Conservation (phyloP, 805 yeast genomes). For the Yamadazyma phyllophila region DNA sequence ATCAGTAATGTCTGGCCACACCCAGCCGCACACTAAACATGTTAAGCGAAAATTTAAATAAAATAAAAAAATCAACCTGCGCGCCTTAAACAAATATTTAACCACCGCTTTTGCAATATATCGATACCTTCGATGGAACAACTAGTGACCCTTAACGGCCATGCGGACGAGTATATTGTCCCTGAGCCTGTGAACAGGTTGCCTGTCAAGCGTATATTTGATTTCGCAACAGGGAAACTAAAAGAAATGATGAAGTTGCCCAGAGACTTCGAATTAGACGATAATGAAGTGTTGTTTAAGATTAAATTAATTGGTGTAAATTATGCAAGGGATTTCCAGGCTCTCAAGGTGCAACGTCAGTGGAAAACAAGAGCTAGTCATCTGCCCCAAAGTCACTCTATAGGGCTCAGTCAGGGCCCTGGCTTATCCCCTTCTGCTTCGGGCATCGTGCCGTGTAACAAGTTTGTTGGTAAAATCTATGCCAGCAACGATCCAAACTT, state of each 20-base stretch:
- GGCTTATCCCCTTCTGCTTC: no score
- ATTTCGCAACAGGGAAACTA: constrained; percentile 16
- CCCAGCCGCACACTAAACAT: constrained; percentile 3
- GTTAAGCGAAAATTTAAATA: background rate
- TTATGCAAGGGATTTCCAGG: constrained; percentile 25
- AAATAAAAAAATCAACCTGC: constrained; percentile 1
- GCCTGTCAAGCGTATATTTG: constrained; percentile 27
- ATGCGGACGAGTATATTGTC: constrained; percentile 5
- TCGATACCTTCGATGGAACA: background rate
- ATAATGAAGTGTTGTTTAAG: constrained; percentile 22
- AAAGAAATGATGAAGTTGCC: constrained; percentile 26
- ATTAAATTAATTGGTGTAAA: constrained; percentile 29
- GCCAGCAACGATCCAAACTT: constrained; percentile 11
- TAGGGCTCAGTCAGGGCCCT: no score
- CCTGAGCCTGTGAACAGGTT: constrained; percentile 14
- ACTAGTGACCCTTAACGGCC: background rate
- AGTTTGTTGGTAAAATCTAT: constrained; percentile 30
- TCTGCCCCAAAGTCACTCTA: no score
- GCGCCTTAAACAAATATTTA: background rate
- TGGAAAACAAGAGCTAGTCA: background rate
- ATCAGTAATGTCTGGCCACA: no score
- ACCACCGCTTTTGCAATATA: background rate
- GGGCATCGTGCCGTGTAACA: constrained; percentile 31
- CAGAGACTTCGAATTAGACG: constrained; percentile 19
- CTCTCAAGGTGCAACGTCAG: constrained; percentile 7